Base-by-base conservation (phyloP, 2,329 filamentous ascomycete genomes). In the Juglanconis oblonga region DNA sequence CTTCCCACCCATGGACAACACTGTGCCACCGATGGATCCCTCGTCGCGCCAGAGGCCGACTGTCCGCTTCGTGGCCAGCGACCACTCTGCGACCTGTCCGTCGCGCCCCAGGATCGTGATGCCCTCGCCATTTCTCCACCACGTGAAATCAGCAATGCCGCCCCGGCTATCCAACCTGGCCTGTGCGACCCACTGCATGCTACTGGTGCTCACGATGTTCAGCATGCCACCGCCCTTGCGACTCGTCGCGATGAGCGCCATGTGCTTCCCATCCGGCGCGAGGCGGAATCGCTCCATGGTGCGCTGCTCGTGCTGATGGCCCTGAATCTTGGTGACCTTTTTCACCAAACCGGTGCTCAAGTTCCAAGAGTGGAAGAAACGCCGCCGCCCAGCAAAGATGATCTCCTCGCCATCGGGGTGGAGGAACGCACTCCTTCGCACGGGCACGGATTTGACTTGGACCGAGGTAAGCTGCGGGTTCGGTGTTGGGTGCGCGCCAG, bases 321-420 rank as follows among this genome's bases (percentile, higher is more conserved):
- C 86, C 70, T 89, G 84, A 61, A 95, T 78, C 71, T 89, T 81
- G 67, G 85, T 87, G 49, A 96, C 84, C 75, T 96, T 97, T 69
- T 94, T 89, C 52, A 99, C 87, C 11, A 81, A 79, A 48, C 95
- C 95, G 0, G 89, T 88, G 48, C 88, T 80, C 31, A 99, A 82
- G 69, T 98, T 88, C 95, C 95, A 99, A 66, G 89, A 87, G 76
- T 98, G 95, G 75, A 98, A 97, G 78, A 92, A 98, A 64, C 87
- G 87, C 53, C 95, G 86, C 40, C 94, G 88, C 42, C 93, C 93
- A 17, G 92, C 90, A 62, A 97, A 90, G 73, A 97, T 91, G 66
- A 99, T 89, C 67, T 89, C 89, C 64, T 89, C 87, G 64, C 90
- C 91, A 14, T 77, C 77, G 4, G 89, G 86, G 32, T 82, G 84